These are phyloP conservation scores for Crithidia mellificae DNA, from an alignment of 208 protist genomes.

Conservation along the genomic window DNA sequence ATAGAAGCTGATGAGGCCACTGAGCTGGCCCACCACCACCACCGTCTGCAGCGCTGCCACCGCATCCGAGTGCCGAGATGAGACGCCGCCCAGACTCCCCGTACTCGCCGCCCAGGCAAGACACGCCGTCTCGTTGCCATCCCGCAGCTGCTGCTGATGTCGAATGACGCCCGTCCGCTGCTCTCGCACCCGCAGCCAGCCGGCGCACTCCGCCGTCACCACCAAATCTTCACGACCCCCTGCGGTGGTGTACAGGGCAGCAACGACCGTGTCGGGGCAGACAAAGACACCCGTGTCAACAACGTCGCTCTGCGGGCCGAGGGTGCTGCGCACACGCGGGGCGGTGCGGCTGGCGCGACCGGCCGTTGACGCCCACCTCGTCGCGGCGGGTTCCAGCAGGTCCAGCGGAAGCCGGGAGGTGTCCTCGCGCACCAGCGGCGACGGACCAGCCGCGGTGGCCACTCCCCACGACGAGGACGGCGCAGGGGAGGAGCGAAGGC, in stretches of 20 bases:
- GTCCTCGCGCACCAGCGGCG: conserved; percentile 4
- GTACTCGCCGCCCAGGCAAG: conserved; percentile 15
- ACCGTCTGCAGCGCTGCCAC: conserved; percentile 13
- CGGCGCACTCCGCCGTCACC: conserved; percentile 47
- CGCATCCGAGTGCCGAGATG: not conserved
- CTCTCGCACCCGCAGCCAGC: conserved; percentile 59
- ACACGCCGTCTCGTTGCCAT: conserved; percentile 36
- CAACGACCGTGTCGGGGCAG: conserved; percentile 43
- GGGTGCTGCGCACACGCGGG: conserved; percentile 27
- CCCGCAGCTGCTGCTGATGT: conserved; percentile 44
- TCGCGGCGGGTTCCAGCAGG: conserved; percentile 19
- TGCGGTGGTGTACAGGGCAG: conserved; percentile 26
- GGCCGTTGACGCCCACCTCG: conserved; percentile 27
- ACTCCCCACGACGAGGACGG: not conserved
- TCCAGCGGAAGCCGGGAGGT: conserved; percentile 26
- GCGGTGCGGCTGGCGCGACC: conserved; percentile 7
- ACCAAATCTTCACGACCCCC: conserved; percentile 15
- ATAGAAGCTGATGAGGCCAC: conserved; percentile 36
- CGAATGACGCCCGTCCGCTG: conserved; percentile 38
- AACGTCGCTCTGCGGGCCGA: conserved; percentile 31
- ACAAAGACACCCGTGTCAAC: conserved; percentile 50
- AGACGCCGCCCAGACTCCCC: conserved; percentile 13
- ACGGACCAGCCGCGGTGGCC: conserved; percentile 7
- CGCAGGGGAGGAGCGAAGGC: conserved; percentile 1
- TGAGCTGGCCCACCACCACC: conserved; percentile 35